Conservation (phyloP, 2,329 filamentous ascomycete genomes). For the Cercospora zeina region DNA sequence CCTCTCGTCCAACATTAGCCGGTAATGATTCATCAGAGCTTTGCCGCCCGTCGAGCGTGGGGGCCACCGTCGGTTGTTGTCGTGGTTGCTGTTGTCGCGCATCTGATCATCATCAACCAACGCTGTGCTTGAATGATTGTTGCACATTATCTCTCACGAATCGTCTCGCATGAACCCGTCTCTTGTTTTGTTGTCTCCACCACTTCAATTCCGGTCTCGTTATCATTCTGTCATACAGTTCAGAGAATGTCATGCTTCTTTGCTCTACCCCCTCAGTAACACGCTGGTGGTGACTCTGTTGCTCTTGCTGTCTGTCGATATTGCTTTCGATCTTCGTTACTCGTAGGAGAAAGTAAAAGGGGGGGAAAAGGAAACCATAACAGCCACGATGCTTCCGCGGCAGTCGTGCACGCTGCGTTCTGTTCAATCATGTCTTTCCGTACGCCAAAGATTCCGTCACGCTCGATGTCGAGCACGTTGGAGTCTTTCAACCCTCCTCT, state of each 20-base stretch:
- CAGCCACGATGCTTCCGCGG: constrained; percentile 13
- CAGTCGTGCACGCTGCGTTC: constrained; percentile 10
- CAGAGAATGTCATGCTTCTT: not conserved
- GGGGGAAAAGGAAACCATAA: not conserved
- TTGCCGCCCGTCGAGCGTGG: not conserved
- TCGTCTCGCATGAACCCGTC: not conserved
- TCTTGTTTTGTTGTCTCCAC: too few relatives aligned
- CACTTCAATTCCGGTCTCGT: not conserved
- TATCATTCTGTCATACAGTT: constrained; percentile 4
- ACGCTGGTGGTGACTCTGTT: constrained; percentile 7
- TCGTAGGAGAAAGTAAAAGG: constrained; percentile 12
- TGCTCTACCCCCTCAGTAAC: not conserved
- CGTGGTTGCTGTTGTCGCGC: too few relatives aligned
- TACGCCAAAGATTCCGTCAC: constrained; percentile 1
- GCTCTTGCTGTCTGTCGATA: constrained; percentile 21
- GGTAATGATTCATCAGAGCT: constrained; percentile 1
- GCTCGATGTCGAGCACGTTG: not conserved
- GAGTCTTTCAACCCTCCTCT: constrained; percentile 11
- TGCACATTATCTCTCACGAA: not conserved
- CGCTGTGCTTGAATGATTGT: not conserved
- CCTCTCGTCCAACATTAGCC: constrained; percentile 4
- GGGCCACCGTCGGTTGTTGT: not conserved
- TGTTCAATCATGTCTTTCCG: constrained; percentile 16
- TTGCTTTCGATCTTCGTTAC: constrained; percentile 14
- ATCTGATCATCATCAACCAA: not conserved